These are phyloP conservation scores for Pelargonium fulgidum DNA, from an alignment of 441 rosid species.

Conservation along the genomic window DNA sequence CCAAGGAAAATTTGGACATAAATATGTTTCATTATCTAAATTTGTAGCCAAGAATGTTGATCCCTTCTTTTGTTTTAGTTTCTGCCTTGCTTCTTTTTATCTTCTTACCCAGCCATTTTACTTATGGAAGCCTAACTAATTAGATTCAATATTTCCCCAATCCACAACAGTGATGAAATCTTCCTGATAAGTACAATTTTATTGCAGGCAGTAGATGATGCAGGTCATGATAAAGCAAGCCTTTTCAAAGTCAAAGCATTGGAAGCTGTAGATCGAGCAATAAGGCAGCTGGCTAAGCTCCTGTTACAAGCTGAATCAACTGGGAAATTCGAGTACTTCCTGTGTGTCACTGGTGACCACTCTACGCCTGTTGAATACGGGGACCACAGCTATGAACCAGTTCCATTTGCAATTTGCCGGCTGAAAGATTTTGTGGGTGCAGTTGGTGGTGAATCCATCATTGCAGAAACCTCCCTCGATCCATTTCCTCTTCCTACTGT, in stretches of 20 bases:
- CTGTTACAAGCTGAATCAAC: conserved; percentile 70
- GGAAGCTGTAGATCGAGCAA: conserved; percentile 48
- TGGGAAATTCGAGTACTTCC: conserved; percentile 47
- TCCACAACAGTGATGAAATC: background rate
- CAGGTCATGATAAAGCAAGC: conserved; percentile 89
- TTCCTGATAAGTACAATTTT: background rate
- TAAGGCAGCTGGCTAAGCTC: conserved; percentile 76
- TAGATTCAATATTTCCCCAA: too few relatives aligned
- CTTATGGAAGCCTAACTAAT: too few relatives aligned
- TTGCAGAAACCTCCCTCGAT: conserved; percentile 52
- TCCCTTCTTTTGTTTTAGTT: too few relatives aligned
- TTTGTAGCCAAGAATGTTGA: too few relatives aligned
- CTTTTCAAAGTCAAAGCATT: conserved; percentile 29
- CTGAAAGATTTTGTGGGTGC: conserved; percentile 61
- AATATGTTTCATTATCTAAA: too few relatives aligned
- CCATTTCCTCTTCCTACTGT: conserved; percentile 72
- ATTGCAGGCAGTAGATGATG: conserved; percentile 86
- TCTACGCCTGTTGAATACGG: conserved; percentile 95
- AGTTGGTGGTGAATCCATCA: conserved; percentile 53
- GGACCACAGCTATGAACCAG: conserved; percentile 93
- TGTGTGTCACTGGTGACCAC: conserved; percentile 88
- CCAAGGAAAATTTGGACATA: too few relatives aligned
- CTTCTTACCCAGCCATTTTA: too few relatives aligned
- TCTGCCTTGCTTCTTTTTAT: too few relatives aligned
- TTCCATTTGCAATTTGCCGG: conserved; percentile 66